A percentile compares a stretch with the other conserved stretches of the same genome.
Evolutionary conservation across 768 basidiomycete species (phyloP).

Genomic region (Butyriboletus loyo): DNA sequence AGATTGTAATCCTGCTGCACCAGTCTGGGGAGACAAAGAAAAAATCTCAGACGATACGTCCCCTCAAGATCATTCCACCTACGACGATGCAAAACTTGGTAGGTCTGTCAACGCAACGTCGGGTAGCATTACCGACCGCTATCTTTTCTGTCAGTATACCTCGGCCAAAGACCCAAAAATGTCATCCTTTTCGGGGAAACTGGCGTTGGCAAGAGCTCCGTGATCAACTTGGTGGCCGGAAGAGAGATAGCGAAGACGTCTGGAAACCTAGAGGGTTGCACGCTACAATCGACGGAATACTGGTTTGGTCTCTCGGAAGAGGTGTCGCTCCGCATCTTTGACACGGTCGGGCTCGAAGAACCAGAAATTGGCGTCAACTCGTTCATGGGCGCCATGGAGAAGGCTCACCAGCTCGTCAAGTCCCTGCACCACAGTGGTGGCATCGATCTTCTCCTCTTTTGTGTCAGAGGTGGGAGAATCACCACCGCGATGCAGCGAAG

Average conservation of each 20-base stretch:
- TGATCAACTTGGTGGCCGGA: constrained; percentile 8
- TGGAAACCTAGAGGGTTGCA: background rate
- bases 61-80: too few species aligned
- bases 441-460: constrained; percentile 16
- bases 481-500: constrained; percentile 4
- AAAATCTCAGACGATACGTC: too few species aligned
- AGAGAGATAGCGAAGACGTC: background rate
- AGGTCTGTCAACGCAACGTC: background rate
- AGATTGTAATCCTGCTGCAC: background rate
- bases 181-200: constrained; percentile 11
- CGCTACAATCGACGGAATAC: background rate
- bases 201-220: constrained; percentile 8
- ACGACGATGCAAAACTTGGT: background rate
- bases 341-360: constrained; percentile 13
- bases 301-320: background rate
- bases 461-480: constrained; percentile 4
- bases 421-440: constrained; percentile 2
- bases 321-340: background rate
- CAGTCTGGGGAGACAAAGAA: background rate
- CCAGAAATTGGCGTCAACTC: constrained; percentile 1
- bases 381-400: constrained; percentile 7
- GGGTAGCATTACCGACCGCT: background rate
- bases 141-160: background rate
- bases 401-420: constrained; percentile 7
- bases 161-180: background rate